Conservation (phyloP, 2,329 filamentous ascomycete species). For the Monosporascus sp. region DNA sequence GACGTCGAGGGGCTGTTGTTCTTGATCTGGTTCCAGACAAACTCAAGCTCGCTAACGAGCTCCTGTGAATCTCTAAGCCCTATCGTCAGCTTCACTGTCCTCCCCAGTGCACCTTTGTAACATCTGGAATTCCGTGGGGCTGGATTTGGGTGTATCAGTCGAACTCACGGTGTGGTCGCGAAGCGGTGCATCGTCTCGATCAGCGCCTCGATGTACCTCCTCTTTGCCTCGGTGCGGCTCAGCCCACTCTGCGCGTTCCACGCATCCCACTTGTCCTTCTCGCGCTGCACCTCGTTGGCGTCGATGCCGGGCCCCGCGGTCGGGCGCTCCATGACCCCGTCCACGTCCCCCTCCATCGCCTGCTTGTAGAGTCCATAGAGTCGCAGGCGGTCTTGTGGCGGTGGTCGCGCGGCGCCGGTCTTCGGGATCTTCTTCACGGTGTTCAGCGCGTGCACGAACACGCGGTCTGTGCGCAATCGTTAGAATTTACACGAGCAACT, state of each 20-base stretch:
- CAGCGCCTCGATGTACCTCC: slow-evolving; percentile 85
- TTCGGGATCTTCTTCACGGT: slow-evolving; percentile 97
- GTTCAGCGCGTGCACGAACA: slow-evolving; percentile 98
- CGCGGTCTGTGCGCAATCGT: slow-evolving; percentile 63
- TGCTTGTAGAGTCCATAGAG: slow-evolving; percentile 99
- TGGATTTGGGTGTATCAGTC: background rate
- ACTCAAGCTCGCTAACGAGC: slow-evolving; percentile 91
- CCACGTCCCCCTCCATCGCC: slow-evolving; percentile 96
- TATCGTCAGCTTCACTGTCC: slow-evolving; percentile 4
- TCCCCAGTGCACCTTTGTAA: background rate
- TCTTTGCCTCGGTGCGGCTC: slow-evolving; percentile 86
- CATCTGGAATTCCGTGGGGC: slow-evolving; percentile 2
- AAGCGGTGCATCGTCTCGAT: slow-evolving; percentile 97
- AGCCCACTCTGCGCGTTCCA: slow-evolving; percentile 87
- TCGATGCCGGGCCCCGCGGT: slow-evolving; percentile 41
- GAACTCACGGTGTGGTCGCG: slow-evolving; percentile 71
- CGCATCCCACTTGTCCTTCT: slow-evolving; percentile 79
- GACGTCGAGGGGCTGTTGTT: slow-evolving; percentile 69
- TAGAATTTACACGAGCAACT: too few species aligned
- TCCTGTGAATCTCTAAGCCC: slow-evolving; percentile 67
- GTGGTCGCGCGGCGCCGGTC: slow-evolving; percentile 84
- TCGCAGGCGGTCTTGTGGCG: slow-evolving; percentile 75
- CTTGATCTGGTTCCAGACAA: slow-evolving; percentile 98
- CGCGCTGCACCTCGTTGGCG: slow-evolving; percentile 51
- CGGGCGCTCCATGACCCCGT: slow-evolving; percentile 87